These are phyloP conservation scores for Medicago lupulina DNA, from an alignment of 306 rosid species.

Conservation along the genomic window DNA sequence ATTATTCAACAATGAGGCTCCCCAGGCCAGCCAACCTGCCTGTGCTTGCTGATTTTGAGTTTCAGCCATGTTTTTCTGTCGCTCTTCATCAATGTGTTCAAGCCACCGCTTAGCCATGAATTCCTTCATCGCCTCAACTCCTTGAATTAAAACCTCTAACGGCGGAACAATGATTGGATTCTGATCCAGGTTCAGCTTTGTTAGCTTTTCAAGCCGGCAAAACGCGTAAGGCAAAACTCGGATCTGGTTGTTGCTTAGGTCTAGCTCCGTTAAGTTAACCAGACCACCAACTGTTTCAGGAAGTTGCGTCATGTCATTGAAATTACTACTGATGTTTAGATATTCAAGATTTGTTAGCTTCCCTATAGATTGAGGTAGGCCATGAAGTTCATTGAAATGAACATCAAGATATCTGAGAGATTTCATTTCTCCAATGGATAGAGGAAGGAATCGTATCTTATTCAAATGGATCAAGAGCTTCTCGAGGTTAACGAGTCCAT, in stretches of 20 bases:
- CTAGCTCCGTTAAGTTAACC: conserved; percentile 54
- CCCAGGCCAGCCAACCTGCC: conserved; percentile 59
- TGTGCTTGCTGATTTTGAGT: conserved; percentile 44
- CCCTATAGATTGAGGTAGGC: conserved; percentile 55
- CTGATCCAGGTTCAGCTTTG: conserved; percentile 58
- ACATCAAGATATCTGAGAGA: conserved; percentile 60
- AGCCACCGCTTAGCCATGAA: conserved; percentile 56
- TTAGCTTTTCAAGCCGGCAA: conserved; percentile 52
- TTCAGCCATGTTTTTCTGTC: conserved; percentile 48
- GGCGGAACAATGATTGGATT: conserved; percentile 57
- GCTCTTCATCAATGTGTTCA: conserved; percentile 43
- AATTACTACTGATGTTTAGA: conserved; percentile 60
- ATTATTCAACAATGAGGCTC: conserved; percentile 50
- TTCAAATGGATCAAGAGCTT: conserved; percentile 55
- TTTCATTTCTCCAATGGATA: conserved; percentile 61
- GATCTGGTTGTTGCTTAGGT: conserved; percentile 62
- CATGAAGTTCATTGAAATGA: conserved; percentile 65
- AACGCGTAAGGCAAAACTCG: conserved; percentile 56
- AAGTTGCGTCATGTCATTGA: conserved; percentile 55
- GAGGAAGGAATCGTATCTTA: conserved; percentile 56
- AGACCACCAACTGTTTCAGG: conserved; percentile 60
- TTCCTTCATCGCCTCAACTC: conserved; percentile 57
- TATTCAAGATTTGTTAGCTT: conserved; percentile 57
- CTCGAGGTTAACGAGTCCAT: conserved; percentile 55
- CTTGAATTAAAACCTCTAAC: conserved; percentile 51